phyloP scores from a whole-genome alignment of 2,329 filamentous ascomycete species.

The Leptographium galeiforme region DNA sequence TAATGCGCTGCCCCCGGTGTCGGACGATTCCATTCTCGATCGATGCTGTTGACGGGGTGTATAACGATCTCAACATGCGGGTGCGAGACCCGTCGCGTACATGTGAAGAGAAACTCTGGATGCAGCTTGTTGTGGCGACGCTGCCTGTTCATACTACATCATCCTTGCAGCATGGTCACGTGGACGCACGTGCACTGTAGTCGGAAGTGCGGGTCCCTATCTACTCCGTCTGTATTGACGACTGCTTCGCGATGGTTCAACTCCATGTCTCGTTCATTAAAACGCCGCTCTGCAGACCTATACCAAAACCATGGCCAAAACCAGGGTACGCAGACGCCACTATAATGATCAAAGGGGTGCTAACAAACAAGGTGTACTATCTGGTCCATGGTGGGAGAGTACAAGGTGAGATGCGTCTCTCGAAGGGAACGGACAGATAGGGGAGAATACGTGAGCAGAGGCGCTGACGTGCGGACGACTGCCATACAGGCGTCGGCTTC shows the following conservation, averaged over 20 bases:
- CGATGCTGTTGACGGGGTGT: not conserved
- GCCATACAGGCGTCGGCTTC: conserved; percentile 38
- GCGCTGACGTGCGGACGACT: not conserved
- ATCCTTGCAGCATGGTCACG: no score
- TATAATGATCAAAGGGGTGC: not conserved
- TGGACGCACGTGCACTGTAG: no score
- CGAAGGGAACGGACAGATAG: not conserved
- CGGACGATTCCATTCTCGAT: not conserved
- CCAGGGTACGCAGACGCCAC: conserved; percentile 8
- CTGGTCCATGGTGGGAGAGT: conserved; percentile 50
- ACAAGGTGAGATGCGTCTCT: conserved; percentile 38
- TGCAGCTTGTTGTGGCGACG: no score
- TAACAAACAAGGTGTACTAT: conserved; percentile 39
- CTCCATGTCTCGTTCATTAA: no score
- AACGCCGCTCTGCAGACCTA: not conserved
- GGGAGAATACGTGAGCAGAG: not conserved
- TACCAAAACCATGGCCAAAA: conserved; percentile 6
- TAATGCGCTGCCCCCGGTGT: conserved; percentile 9
- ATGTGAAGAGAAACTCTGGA: no score
- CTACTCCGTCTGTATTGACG: no score
- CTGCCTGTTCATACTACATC: no score
- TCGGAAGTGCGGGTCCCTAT: no score
- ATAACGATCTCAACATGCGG: not conserved
- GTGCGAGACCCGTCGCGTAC: no score
- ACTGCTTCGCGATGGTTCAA: no score